These are phyloP conservation scores for Aurifilum marmelostoma DNA, from an alignment of 2,329 filamentous ascomycete species.

Conservation along the genomic window DNA sequence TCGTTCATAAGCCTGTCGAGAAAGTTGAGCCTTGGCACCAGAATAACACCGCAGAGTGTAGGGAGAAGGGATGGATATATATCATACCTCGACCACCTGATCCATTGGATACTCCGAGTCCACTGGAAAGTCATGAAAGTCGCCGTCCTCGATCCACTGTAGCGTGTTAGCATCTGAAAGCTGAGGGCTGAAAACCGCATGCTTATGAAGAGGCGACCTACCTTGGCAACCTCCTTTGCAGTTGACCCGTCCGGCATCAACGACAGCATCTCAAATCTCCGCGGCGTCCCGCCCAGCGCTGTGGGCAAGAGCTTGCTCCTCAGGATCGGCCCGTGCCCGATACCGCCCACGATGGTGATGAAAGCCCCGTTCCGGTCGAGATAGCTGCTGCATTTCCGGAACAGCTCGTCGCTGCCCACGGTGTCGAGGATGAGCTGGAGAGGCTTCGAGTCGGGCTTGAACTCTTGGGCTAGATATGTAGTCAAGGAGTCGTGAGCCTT, in stretches of 20 bases:
- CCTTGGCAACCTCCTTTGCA: conserved; percentile 34
- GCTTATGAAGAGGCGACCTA: not conserved
- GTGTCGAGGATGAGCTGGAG: conserved; percentile 55
- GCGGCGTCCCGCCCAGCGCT: conserved; percentile 38
- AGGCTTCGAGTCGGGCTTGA: conserved; percentile 21
- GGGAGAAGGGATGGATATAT: too few species aligned
- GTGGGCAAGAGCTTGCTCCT: conserved; percentile 39
- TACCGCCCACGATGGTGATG: conserved; percentile 40
- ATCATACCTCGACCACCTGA: conserved; percentile 37
- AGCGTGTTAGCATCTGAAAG: not conserved
- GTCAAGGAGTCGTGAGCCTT: conserved; percentile 42
- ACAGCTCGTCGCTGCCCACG: conserved; percentile 52
- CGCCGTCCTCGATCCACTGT: conserved; percentile 35
- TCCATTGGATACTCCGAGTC: conserved; percentile 39
- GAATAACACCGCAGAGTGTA: not conserved
- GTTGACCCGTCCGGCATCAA: conserved; percentile 35
- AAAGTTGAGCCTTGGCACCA: not conserved
- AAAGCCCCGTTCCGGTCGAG: conserved; percentile 43
- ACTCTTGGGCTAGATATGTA: conserved; percentile 36
- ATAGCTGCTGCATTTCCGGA: conserved; percentile 43
- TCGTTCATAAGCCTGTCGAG: conserved; percentile 36
- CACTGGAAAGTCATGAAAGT: conserved; percentile 35
- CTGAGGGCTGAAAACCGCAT: not conserved
- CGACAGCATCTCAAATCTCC: conserved; percentile 37
- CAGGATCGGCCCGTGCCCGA: conserved; percentile 37